Evolutionary conservation across 495 filamentous ascomycete genomes (phyloP).

Genomic region (Podospora sp.): DNA sequence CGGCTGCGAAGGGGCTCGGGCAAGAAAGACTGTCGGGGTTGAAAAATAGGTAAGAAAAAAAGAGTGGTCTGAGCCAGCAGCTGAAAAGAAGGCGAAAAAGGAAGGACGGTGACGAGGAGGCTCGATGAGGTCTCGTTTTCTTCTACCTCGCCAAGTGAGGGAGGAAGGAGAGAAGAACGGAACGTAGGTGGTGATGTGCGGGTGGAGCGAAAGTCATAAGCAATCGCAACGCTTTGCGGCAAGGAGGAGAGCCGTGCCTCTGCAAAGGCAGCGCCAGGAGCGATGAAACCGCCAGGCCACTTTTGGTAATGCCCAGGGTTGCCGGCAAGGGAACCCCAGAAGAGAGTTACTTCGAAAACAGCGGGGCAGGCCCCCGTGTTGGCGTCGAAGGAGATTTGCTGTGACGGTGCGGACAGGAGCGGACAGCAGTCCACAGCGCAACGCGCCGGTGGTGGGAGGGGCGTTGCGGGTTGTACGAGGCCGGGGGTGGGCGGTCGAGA

Average conservation of each 20-base stretch:
- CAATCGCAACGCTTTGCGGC: conserved; percentile 18
- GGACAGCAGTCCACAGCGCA: neutral
- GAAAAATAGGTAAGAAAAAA: conserved; percentile 42
- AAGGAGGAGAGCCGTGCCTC: conserved; percentile 25
- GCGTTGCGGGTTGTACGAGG: conserved; percentile 2
- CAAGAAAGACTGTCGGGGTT: conserved; percentile 17
- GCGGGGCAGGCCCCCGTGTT: conserved; percentile 14
- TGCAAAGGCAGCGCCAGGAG: conserved; percentile 31
- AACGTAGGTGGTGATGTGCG: conserved; percentile 32
- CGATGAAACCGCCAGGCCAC: conserved; percentile 42
- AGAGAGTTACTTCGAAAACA: neutral
- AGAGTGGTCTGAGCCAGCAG: conserved; percentile 64
- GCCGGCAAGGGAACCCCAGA: neutral
- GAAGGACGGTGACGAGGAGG: conserved; percentile 48
- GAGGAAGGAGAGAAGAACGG: conserved; percentile 27
- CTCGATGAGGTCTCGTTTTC: conserved; percentile 33
- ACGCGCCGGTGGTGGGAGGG: neutral
- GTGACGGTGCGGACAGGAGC: neutral
- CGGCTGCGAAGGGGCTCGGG: conserved; percentile 5
- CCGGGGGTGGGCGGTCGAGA: neutral
- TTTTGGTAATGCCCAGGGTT: conserved; percentile 33
- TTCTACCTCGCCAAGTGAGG: conserved; percentile 38
- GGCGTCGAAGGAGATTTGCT: conserved; percentile 12
- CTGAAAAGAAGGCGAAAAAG: conserved; percentile 36
- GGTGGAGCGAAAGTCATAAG: conserved; percentile 54